Evolutionary conservation across 768 basidiomycete genomes (phyloP).

Genomic region (Leccinum variicolor): DNA sequence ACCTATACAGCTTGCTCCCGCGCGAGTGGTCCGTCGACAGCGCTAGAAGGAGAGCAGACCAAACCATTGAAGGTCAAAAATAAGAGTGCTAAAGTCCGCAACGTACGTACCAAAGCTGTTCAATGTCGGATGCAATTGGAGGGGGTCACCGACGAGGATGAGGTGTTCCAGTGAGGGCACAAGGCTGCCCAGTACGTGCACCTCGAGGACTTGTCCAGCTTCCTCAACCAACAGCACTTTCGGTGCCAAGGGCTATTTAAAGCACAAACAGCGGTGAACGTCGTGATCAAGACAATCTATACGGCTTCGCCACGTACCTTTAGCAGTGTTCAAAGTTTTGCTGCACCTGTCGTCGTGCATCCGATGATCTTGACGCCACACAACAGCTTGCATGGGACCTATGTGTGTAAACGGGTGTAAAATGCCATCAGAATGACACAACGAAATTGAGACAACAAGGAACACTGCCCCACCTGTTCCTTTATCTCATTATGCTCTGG

Average conservation of each 20-base stretch:
- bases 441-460: background rate
- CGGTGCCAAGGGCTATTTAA: slow-evolving; percentile 50
- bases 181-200: slow-evolving; percentile 63
- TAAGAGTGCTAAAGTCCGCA: too few species aligned
- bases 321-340: slow-evolving; percentile 57
- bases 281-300: background rate
- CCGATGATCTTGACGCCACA: slow-evolving; percentile 59
- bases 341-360: slow-evolving; percentile 80
- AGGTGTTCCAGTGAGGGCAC: slow-evolving; percentile 68
- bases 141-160: slow-evolving; percentile 75
- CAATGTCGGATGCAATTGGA: slow-evolving; percentile 67
- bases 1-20: slow-evolving; percentile 56
- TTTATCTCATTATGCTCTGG: slow-evolving; percentile 36
- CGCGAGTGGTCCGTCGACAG: slow-evolving; percentile 63
- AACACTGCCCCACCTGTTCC: slow-evolving; percentile 47
- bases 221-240: slow-evolving; percentile 72
- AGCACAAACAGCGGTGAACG: too few species aligned
- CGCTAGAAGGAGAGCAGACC: slow-evolving; percentile 32
- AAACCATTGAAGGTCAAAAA: too few species aligned
- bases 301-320: slow-evolving; percentile 35
- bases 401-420: background rate
- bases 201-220: slow-evolving; percentile 79
- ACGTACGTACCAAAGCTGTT: slow-evolving; percentile 53
- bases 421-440: too few species aligned
- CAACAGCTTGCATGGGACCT: slow-evolving; percentile 59